phyloP scores from a whole-genome alignment of 2,329 filamentous ascomycete genomes.

The Aspergillus fructus region DNA sequence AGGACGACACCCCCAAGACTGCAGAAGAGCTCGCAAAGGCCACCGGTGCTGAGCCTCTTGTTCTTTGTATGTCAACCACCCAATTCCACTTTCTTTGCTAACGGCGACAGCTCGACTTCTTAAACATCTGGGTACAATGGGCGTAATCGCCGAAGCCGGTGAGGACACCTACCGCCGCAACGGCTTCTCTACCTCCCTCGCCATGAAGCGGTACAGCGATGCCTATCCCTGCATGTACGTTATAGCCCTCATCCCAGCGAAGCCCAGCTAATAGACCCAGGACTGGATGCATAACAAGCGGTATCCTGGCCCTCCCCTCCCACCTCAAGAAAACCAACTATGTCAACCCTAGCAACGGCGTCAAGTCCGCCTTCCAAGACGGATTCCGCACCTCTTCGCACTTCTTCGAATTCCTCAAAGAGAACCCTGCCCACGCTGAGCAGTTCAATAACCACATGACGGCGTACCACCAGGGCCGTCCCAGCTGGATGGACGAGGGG shows the following conservation, averaged over 20 bases:
- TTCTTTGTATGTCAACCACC: slow-evolving; percentile 19
- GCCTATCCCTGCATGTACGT: slow-evolving; percentile 29
- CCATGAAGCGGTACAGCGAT: slow-evolving; percentile 22
- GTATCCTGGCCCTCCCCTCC: slow-evolving; percentile 24
- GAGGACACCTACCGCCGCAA: slow-evolving; percentile 33
- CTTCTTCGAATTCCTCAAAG: slow-evolving; percentile 29
- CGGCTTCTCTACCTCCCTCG: slow-evolving; percentile 31
- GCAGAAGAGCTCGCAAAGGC: slow-evolving; percentile 20
- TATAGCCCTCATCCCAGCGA: background rate
- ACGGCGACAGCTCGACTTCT: slow-evolving; percentile 28
- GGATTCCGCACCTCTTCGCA: slow-evolving; percentile 26
- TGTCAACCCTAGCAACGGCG: slow-evolving; percentile 26
- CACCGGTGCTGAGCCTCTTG: slow-evolving; percentile 16
- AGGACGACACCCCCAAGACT: slow-evolving; percentile 23
- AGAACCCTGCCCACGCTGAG: slow-evolving; percentile 18
- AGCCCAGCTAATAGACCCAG: slow-evolving; percentile 17
- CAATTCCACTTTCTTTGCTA: background rate
- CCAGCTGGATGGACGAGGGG: slow-evolving; percentile 31
- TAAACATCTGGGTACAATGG: slow-evolving; percentile 37
- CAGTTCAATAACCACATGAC: slow-evolving; percentile 32
- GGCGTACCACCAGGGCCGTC: slow-evolving; percentile 26
- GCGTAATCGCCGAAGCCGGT: slow-evolving; percentile 33
- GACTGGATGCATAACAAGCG: slow-evolving; percentile 27
- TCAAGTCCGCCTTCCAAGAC: slow-evolving; percentile 25
- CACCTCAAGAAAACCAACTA: slow-evolving; percentile 28